phyloP scores from a whole-genome alignment of 139 green algal genomes.

The Chlamydomonas sp. region DNA sequence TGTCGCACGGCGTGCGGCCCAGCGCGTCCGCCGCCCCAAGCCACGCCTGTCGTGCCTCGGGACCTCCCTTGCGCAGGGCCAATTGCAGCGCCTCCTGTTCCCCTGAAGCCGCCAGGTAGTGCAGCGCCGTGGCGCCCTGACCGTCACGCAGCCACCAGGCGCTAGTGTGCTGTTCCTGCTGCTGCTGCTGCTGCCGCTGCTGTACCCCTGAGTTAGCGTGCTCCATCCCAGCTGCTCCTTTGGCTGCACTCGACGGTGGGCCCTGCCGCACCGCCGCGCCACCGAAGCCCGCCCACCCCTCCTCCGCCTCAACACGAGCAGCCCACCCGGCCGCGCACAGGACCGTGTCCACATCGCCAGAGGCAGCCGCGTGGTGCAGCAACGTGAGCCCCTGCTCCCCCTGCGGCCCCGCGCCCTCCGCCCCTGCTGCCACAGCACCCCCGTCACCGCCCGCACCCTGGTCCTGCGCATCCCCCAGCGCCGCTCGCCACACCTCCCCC shows the following conservation, averaged over 20 bases:
- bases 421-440: too few relatives aligned
- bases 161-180: not conserved
- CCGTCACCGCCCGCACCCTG: not conserved
- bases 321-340: not conserved
- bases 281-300: not conserved
- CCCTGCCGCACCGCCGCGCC: not conserved
- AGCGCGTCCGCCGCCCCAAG: not conserved
- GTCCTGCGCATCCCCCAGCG: too few relatives aligned
- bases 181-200: too few relatives aligned
- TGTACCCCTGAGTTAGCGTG: too few relatives aligned
- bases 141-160: slow-evolving; percentile 4
- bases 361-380: slow-evolving; percentile 2
- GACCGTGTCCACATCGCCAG: slow-evolving; percentile 9
- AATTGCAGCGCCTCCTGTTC: not conserved
- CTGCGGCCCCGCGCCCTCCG: too few relatives aligned
- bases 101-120: not conserved
- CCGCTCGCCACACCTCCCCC: not conserved
- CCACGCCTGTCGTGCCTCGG: not conserved
- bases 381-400: not conserved
- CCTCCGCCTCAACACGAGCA: too few relatives aligned
- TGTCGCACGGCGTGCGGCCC: not conserved
- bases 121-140: slow-evolving; percentile 3
- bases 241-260: not conserved
- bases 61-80: not conserved
- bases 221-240: too few relatives aligned